Evolutionary conservation across 257 asterid genomes (phyloP).

Genomic region (Penstemon davidsonii): DNA sequence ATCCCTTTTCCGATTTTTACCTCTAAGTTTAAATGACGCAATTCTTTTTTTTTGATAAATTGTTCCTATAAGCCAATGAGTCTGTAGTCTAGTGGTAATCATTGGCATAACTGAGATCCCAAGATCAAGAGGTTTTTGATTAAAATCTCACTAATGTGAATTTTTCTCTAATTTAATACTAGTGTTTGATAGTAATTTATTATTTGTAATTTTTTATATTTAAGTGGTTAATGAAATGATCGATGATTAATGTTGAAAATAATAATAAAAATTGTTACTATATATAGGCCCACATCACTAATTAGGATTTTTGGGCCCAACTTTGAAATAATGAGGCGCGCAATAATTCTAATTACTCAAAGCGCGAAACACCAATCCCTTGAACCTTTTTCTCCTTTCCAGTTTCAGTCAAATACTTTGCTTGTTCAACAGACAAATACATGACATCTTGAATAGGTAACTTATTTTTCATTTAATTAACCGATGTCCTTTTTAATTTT

Average conservation of each 20-base stretch:
- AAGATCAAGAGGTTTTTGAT: no score
- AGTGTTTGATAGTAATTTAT: not conserved
- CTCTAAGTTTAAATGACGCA: no score
- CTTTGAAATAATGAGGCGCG: constrained; percentile 13
- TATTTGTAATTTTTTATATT: not conserved
- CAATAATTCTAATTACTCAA: not conserved
- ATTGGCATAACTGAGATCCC: no score
- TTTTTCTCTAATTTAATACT: no score
- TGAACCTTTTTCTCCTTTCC: not conserved
- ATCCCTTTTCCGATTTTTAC: no score
- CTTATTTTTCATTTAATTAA: not conserved
- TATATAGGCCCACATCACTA: not conserved
- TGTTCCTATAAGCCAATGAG: no score
- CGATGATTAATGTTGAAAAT: not conserved
- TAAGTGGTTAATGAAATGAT: not conserved
- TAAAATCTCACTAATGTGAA: no score
- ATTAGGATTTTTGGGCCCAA: constrained; percentile 1
- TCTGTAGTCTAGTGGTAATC: no score
- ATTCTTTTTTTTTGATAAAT: no score
- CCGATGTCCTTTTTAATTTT: not conserved
- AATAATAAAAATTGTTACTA: not conserved
- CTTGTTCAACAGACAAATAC: not conserved
- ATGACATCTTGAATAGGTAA: constrained; percentile 16
- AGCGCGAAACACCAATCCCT: not conserved
- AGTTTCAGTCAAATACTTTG: not conserved